A percentile compares a stretch with the other conserved stretches of the same genome.
These are phyloP conservation scores for Begonia masoniana DNA, from an alignment of 306 rosid genomes.

Conservation along the genomic window DNA sequence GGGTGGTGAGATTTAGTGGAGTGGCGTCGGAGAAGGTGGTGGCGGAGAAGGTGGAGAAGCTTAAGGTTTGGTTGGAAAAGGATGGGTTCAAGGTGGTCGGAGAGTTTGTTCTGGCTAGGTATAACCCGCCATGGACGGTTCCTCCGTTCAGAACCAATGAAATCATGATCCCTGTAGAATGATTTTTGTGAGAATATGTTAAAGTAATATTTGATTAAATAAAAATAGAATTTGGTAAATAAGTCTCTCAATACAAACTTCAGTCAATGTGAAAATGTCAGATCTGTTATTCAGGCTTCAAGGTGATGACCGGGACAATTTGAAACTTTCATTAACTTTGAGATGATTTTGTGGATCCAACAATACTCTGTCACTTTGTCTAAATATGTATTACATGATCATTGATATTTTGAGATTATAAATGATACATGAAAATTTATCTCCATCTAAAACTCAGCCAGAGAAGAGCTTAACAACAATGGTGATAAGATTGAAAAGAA, in stretches of 20 bases:
- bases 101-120: conserved; percentile 65
- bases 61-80: conserved; percentile 47
- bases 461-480: conserved; percentile 40
- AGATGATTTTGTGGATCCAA: too few species aligned
- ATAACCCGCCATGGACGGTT: conserved; percentile 76
- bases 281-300: too few species aligned
- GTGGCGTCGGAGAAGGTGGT: conserved; percentile 49
- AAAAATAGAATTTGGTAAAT: too few species aligned
- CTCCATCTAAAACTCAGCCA: conserved; percentile 23
- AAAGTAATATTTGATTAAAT: too few species aligned
- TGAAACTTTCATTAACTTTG: too few species aligned
- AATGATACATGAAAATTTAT: too few species aligned
- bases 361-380: too few species aligned
- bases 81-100: conserved; percentile 67
- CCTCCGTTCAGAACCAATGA: conserved; percentile 70
- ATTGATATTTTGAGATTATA: too few species aligned
- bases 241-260: too few species aligned
- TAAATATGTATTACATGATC: too few species aligned
- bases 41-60: conserved; percentile 45
- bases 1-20: conserved; percentile 66
- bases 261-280: too few species aligned
- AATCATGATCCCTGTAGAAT: conserved; percentile 69
- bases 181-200: background rate
- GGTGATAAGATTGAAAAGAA: conserved; percentile 34
- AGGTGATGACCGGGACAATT: too few species aligned